Conservation (phyloP, 1,284 basidiomycete species). For the Coniferiporia sulphurascens region DNA sequence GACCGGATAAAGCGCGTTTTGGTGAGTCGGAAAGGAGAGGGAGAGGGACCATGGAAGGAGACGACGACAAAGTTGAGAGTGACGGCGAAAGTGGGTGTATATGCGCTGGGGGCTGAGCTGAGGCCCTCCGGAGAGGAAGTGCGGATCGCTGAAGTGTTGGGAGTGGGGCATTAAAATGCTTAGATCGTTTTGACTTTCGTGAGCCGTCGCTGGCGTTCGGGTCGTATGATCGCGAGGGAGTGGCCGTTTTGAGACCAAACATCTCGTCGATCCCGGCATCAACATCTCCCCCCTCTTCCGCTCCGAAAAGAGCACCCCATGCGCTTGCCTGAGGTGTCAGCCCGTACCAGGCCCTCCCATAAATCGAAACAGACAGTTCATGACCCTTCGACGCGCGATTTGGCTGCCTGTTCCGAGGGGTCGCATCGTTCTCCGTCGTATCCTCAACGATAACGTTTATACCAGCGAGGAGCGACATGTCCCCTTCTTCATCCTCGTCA, state of each 20-base stretch:
- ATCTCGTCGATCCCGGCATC: conserved; percentile 11
- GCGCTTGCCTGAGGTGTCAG: conserved; percentile 12
- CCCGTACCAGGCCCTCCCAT: conserved; percentile 9
- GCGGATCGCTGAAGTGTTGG: neutral
- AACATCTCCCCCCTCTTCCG: conserved; percentile 12
- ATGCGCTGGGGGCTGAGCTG: conserved; percentile 2
- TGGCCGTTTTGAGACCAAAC: conserved; percentile 4
- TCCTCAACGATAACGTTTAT: conserved; percentile 18
- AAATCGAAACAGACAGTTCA: conserved; percentile 12
- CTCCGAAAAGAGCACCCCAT: conserved; percentile 15
- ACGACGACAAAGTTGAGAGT: neutral
- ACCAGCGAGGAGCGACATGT: conserved; percentile 3
- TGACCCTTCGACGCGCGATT: neutral
- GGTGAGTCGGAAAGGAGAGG: neutral
- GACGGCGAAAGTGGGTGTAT: conserved; percentile 7
- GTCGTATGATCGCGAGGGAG: neutral
- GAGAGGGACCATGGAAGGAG: neutral
- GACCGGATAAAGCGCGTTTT: neutral
- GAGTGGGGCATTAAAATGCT: conserved; percentile 8
- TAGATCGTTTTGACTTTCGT: conserved; percentile 15
- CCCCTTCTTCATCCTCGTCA: conserved; percentile 28
- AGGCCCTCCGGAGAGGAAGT: neutral
- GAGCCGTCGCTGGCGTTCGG: conserved; percentile 4
- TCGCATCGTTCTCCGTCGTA: conserved; percentile 26
- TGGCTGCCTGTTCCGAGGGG: conserved; percentile 20